Evolutionary conservation across 805 yeast species (phyloP), one percentile per base, ranked within the genome.

Genomic region (Yamadazyma kitorensis): DNA sequence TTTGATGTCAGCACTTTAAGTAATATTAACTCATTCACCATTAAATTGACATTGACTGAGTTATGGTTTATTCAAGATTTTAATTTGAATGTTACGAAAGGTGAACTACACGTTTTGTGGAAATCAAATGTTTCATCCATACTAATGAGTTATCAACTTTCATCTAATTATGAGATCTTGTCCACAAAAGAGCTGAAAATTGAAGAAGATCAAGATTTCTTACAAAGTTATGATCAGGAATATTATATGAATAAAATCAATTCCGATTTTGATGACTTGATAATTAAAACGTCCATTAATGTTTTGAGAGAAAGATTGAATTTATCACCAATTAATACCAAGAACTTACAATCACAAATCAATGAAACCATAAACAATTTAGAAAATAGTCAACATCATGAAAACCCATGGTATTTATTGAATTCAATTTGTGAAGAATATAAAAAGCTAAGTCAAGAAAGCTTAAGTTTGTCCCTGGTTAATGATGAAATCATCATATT

Each of bases 351-450:
- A 14, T 32, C 49, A 7, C 40, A 58, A 15, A 33, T 65, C 42
- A 16, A 43, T 9, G 59, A 53, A n/a, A 53, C 61, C 5, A 40
- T 54, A 6, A 38, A 38, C 8, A 33, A 29, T 20, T 18, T 36
- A 6, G 19, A 33, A 13, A 31, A 45, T 21, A 58, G 57, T 19
- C 59, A 57, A 27, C 53, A 59, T 22, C 55, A 60, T 2, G 64
- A 64, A 30, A 69, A 69, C 19, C 80, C 80, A 46, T 80, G 95
- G 84, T 64, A 73, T 21, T 77, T 81, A 40, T 72, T 89, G 37
- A 82, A 79, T 38, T 70, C 85, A 2, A 64, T 88, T 17, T 81
- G 95, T 51, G 75, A 73, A 36, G 96, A 88, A 48, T 66, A 84
- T 34, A 73, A 72, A 39, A 81, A 74, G 39, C 69, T 71, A 29